Evolutionary conservation across 176 grass and related monocot species (phyloP), one percentile per base, ranked within the genome.

Genomic region (Oryza nivara): DNA sequence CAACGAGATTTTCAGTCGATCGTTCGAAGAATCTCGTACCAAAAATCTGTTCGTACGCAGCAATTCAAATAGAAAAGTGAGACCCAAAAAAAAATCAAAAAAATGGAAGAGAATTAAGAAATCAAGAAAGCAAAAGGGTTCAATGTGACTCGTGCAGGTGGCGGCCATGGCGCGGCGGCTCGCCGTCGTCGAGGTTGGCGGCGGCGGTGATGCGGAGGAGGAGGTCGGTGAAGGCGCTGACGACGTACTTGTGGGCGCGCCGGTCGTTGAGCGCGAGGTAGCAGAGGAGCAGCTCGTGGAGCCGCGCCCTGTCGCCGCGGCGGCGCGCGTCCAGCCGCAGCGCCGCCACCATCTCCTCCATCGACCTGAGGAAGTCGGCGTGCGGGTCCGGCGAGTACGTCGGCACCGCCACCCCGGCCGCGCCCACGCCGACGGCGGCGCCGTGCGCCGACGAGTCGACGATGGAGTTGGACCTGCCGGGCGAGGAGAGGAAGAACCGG

Each of bases 251-350:
- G 85, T 99, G 93, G 22, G 97, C 72, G 58, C 89, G 83, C 86
- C 92, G 88, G 74, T 89, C 86, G 86, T 99, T 99, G 86, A 99
- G 90, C 19, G 93, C 92, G 45, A 99, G 97, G 91, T 99, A 99
- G 84, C 97, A 99, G 70, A 99, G 93, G 3, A 96, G 86, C 12
- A 99, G 93, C 89, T 99, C 97, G 73, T 96, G 91, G 70, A 99
- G 91, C 30, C 89, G 86, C 28, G 88, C 88, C 82, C 90, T 68
- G 87, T 94, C 90, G 72, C 86, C 40, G 61, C 78, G 79, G 15
- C 72, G 76, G 52, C 86, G 78, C 78, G 88, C 82, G 88, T 99
- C 89, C 17, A 96, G 86, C 17, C 86, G 86, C 26, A 96, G 90
- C 67, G 93, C 96, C 49, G 80, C 88, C 14, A 86, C 86, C 97